These are phyloP conservation scores for Gautieria morchelliformis DNA, from an alignment of 768 basidiomycete species.

Conservation along the genomic window DNA sequence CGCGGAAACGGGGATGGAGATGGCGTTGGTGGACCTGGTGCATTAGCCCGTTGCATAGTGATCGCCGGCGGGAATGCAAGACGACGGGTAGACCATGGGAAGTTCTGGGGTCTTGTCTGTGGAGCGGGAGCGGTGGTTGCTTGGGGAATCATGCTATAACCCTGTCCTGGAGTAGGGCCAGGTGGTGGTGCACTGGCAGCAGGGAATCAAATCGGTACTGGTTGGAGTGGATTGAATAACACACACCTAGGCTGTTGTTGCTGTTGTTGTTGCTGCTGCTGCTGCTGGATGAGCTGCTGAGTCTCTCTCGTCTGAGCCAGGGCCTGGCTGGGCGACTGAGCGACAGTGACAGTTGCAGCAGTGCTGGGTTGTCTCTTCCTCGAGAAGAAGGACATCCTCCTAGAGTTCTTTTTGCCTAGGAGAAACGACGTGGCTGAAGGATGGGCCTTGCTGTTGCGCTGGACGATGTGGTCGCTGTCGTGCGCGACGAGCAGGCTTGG, in stretches of 20 bases:
- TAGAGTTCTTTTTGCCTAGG: constrained; percentile 40
- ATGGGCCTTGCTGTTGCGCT: neutral
- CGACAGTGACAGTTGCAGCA: constrained; percentile 37
- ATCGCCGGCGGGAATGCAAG: constrained; percentile 62
- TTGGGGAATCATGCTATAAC: neutral
- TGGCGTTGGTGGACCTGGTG: constrained; percentile 37
- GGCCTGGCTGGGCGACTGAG: constrained; percentile 59
- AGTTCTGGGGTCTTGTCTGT: constrained; percentile 44
- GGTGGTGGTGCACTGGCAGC: neutral
- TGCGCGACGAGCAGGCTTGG: neutral
- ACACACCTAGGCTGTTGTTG: constrained; percentile 13
- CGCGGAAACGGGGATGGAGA: constrained; percentile 91
- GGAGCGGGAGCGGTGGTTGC: neutral
- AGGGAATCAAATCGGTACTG: neutral
- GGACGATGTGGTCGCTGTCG: neutral
- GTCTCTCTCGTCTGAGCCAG: constrained; percentile 42
- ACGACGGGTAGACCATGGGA: constrained; percentile 77
- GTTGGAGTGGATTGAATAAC: neutral
- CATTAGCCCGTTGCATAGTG: constrained; percentile 33
- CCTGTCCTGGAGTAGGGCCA: constrained; percentile 1
- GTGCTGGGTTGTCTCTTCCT: constrained; percentile 68
- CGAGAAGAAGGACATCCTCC: constrained; percentile 92
- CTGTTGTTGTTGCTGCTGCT: constrained; percentile 16
- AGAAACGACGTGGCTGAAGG: constrained; percentile 35
- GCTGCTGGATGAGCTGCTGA: constrained; percentile 20